phyloP scores from a whole-genome alignment of 2,329 filamentous ascomycete species.

The Cyclaneusma minus region DNA sequence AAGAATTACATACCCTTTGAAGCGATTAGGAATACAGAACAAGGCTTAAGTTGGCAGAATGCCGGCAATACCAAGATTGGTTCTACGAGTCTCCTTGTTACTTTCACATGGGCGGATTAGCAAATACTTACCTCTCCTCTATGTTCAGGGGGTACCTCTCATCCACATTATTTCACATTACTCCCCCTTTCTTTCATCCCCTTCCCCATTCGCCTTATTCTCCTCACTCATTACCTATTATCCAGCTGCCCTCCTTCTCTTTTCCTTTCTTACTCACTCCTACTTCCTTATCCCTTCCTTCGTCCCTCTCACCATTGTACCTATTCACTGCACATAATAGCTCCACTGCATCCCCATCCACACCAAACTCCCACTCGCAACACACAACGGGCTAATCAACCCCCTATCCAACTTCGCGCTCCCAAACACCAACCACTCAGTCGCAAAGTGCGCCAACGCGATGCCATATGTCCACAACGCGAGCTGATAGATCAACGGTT shows the following conservation, averaged over 20 bases:
- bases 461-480: constrained; percentile 48
- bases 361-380: constrained; percentile 30
- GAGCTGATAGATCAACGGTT: constrained; percentile 43
- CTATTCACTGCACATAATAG: constrained; percentile 43
- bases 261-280: neutral
- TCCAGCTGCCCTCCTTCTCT: constrained; percentile 1
- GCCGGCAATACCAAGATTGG: too few relatives aligned
- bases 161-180: too few relatives aligned
- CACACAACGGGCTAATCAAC: constrained; percentile 37
- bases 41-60: too few relatives aligned
- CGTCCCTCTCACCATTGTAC: neutral
- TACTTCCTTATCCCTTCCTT: constrained; percentile 1
- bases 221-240: too few relatives aligned
- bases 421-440: constrained; percentile 68
- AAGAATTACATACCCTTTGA: too few relatives aligned
- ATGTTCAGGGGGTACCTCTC: too few relatives aligned
- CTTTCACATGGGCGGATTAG: too few relatives aligned
- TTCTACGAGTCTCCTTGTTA: too few relatives aligned
- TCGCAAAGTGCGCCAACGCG: constrained; percentile 34
- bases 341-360: constrained; percentile 56
- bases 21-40: too few relatives aligned
- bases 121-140: too few relatives aligned
- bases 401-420: constrained; percentile 50
- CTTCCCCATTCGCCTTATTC: too few relatives aligned
- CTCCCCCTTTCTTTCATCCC: too few relatives aligned